Percentiles rank a stretch among this genome's conserved stretches.
phyloP scores from a whole-genome alignment of 2,329 filamentous ascomycete genomes.

The Epichloe coenophiala region DNA sequence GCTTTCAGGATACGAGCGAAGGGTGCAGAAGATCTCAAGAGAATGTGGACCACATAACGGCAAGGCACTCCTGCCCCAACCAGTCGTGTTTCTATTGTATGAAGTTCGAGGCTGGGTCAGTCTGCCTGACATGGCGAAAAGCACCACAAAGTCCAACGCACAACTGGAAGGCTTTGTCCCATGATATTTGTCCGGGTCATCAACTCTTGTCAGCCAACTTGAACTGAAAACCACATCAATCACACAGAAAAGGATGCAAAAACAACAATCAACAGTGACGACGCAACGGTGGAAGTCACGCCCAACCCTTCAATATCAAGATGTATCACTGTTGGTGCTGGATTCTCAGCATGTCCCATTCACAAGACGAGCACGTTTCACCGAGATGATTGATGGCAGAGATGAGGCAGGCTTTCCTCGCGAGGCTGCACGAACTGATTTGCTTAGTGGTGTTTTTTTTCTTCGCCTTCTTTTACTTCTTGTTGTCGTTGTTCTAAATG shows the following conservation, averaged over 20 bases:
- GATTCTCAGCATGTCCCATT: not conserved
- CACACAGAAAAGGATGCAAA: not conserved
- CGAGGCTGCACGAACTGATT: not conserved
- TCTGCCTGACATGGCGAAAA: not conserved
- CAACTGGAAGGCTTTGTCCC: not conserved
- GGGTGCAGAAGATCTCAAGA: not conserved
- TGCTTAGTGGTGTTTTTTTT: not conserved
- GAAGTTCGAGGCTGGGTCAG: not conserved
- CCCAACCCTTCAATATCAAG: not conserved
- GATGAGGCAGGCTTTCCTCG: constrained; percentile 2
- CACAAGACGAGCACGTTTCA: not conserved
- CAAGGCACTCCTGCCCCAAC: not conserved
- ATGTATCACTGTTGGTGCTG: not conserved
- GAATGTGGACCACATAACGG: constrained; percentile 1
- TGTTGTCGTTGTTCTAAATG: constrained; percentile 2
- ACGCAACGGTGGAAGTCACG: not conserved
- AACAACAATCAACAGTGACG: not conserved
- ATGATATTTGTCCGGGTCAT: not conserved
- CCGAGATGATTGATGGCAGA: not conserved
- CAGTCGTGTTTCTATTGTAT: not conserved
- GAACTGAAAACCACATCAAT: not conserved
- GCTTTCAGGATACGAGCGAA: constrained; percentile 12
- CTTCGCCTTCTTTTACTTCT: not conserved
- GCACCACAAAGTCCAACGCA: not conserved
- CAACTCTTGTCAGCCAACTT: not conserved